Evolutionary conservation across 352 stramenopile species (phyloP), one percentile per base, ranked within the genome.

Genomic region (Phytophthora colocasiae): DNA sequence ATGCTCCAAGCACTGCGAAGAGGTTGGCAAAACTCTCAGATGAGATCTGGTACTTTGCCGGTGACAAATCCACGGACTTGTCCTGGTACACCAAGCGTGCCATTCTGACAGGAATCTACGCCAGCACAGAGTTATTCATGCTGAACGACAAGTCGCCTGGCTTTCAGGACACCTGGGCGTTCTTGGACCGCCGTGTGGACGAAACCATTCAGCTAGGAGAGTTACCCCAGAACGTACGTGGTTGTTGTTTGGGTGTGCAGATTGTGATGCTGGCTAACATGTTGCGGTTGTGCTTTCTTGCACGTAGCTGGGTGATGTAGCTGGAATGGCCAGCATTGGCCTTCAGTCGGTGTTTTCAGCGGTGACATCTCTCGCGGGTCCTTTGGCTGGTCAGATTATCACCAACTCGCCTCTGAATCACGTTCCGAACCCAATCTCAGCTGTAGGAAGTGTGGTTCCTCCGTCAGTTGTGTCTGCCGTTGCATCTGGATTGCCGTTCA

Each of bases 31-130:
- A 82, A 59, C 63, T 94, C 19, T 74, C 83, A 24, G 89, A 96
- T 53, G 87, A 95, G 59, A 91, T 96, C 58, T 96, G 89, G 89
- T 93, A 93, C 70, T 94, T 90, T 69, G 87, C 85, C 26, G 89
- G 89, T 29, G 89, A 96, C 72, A 81, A 91, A 73, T 94, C 89
- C 53, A 93, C 81, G 29, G 85, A 95, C 63, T 63, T 82, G 56
- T 90, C 77, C 17, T 96, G 88, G 88, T 96, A 96, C 72, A 91
- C 86, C 24, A 96, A 96, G 72, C 86, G 86, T 38, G 86, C 86
- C 24, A 63, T 93, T 32, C 78, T 96, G 27, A 90, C 81, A 40
- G 83, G 74, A 11, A 85, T 94, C 56, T 93, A 96, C 68, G 78
- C 85, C 17, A 92, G 80, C 63, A 93, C 84, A 47, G 88, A 96